Evolutionary conservation across 176 grass and related monocot species (phyloP).

Genomic region (Oryza australiensis): DNA sequence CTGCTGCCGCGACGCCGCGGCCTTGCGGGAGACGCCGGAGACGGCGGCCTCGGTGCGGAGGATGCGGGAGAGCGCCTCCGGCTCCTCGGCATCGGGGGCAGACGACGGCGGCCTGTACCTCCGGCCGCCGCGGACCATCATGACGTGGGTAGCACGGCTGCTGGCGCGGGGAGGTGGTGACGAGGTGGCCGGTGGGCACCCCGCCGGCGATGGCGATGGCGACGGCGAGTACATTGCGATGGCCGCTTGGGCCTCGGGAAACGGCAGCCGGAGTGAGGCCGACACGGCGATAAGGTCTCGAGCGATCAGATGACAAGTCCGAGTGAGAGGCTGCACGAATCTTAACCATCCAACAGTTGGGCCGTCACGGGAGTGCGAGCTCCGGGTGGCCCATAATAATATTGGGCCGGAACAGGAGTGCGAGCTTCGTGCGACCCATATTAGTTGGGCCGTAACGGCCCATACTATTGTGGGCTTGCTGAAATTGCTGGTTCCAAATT

Average conservation of each 20-base stretch:
- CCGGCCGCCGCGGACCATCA: constrained; percentile 15
- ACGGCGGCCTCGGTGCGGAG: constrained; percentile 73
- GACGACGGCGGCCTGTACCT: constrained; percentile 11
- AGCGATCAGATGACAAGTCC: too few species aligned
- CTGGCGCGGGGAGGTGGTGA: background rate
- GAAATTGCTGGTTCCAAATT: background rate
- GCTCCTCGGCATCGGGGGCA: constrained; percentile 7
- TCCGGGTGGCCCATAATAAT: too few species aligned
- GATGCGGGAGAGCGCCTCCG: constrained; percentile 58
- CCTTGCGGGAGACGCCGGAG: constrained; percentile 62
- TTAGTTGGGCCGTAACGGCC: too few species aligned
- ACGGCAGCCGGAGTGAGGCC: background rate
- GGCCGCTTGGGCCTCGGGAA: too few species aligned
- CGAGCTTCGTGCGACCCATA: too few species aligned
- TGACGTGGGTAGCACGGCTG: background rate
- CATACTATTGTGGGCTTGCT: too few species aligned
- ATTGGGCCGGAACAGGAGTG: too few species aligned
- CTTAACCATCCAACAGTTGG: background rate
- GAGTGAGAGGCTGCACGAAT: background rate
- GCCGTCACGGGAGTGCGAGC: too few species aligned
- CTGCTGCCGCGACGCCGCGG: constrained; percentile 37
- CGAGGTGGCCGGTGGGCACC: constrained; percentile 10
- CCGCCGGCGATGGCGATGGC: background rate
- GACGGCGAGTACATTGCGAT: constrained; percentile 9
- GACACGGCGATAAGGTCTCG: constrained; percentile 32